phyloP scores from a whole-genome alignment of 2,329 filamentous ascomycete species.

The Pestalotiopsis sp. region DNA sequence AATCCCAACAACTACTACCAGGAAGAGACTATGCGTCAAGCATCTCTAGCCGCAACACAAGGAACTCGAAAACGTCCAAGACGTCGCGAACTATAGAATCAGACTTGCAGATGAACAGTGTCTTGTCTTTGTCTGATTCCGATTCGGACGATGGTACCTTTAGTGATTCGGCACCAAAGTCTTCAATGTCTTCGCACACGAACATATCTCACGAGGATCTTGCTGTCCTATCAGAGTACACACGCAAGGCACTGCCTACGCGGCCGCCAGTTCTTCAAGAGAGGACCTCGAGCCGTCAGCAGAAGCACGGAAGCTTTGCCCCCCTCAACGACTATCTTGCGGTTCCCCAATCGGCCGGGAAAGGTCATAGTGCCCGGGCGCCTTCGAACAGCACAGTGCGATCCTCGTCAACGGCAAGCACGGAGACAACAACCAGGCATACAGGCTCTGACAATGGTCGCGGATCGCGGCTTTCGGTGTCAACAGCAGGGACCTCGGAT shows the following conservation, averaged over 20 bases:
- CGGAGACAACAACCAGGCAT: conserved; percentile 19
- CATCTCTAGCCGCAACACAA: conserved; percentile 57
- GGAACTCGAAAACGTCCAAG: conserved; percentile 58
- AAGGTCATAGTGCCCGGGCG: conserved; percentile 20
- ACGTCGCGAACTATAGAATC: conserved; percentile 53
- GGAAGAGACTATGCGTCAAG: conserved; percentile 50
- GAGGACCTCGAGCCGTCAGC: conserved; percentile 29
- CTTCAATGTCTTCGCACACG: conserved; percentile 34
- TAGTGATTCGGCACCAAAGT: conserved; percentile 33
- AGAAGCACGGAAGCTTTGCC: conserved; percentile 43
- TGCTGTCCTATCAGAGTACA: conserved; percentile 20
- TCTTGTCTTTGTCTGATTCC: conserved; percentile 57
- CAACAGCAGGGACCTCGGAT: conserved; percentile 38
- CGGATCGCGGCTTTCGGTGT: conserved; percentile 40
- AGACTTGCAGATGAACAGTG: conserved; percentile 57
- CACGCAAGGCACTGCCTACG: conserved; percentile 17
- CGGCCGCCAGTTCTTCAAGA: conserved; percentile 22
- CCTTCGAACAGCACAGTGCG: conserved; percentile 25
- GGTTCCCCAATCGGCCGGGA: conserved; percentile 36
- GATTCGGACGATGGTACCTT: conserved; percentile 56
- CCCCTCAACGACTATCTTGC: conserved; percentile 44
- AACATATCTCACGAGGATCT: conserved; percentile 25
- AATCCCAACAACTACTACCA: conserved; percentile 28
- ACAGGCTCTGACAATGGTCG: conserved; percentile 16
- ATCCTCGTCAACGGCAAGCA: conserved; percentile 28